Percentiles rank a stretch among this genome's conserved stretches.
Evolutionary conservation across 2,329 filamentous ascomycete species (phyloP).

Genomic region (Dothistroma septosporum): DNA sequence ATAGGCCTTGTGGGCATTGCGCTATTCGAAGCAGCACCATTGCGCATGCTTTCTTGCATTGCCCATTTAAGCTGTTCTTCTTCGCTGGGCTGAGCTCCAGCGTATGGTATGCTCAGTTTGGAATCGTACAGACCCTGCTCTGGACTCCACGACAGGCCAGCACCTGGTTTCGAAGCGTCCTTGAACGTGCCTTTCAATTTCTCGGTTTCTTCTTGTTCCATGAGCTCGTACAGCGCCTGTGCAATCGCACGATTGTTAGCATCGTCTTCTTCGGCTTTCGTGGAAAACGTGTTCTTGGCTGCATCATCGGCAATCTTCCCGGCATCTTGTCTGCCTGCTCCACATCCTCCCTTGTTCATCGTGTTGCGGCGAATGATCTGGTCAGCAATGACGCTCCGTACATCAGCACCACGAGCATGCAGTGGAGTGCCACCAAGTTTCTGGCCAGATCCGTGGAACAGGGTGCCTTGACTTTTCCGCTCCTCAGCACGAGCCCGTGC

Average conservation of each 20-base stretch:
- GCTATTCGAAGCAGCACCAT: constrained; percentile 3
- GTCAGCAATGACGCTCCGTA: constrained; percentile 66
- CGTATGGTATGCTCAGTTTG: constrained; percentile 9
- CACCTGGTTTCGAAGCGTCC: constrained; percentile 52
- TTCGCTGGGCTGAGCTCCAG: constrained; percentile 25
- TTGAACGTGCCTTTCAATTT: constrained; percentile 52
- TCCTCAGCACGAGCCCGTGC: constrained; percentile 68
- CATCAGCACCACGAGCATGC: constrained; percentile 57
- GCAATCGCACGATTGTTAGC: constrained; percentile 85
- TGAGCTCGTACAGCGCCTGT: constrained; percentile 78
- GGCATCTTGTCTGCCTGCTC: constrained; percentile 63
- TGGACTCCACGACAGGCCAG: constrained; percentile 38
- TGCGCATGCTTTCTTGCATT: constrained; percentile 30
- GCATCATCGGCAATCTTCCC: constrained; percentile 64
- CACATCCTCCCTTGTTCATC: constrained; percentile 65
- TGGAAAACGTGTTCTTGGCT: constrained; percentile 70
- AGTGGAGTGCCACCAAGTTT: constrained; percentile 63
- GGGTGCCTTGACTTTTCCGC: constrained; percentile 46
- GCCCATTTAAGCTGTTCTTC: constrained; percentile 39
- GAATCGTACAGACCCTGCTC: constrained; percentile 35
- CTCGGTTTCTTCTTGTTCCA: constrained; percentile 68
- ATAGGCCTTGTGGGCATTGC: constrained; percentile 9
- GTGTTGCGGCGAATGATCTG: constrained; percentile 64
- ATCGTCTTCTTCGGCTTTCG: constrained; percentile 80
- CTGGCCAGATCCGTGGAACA: constrained; percentile 62